A percentile compares a stretch with the other conserved stretches of the same genome.
Conservation (phyloP, 2,329 filamentous ascomycete genomes). For the Chaetothyriales sp. region DNA sequence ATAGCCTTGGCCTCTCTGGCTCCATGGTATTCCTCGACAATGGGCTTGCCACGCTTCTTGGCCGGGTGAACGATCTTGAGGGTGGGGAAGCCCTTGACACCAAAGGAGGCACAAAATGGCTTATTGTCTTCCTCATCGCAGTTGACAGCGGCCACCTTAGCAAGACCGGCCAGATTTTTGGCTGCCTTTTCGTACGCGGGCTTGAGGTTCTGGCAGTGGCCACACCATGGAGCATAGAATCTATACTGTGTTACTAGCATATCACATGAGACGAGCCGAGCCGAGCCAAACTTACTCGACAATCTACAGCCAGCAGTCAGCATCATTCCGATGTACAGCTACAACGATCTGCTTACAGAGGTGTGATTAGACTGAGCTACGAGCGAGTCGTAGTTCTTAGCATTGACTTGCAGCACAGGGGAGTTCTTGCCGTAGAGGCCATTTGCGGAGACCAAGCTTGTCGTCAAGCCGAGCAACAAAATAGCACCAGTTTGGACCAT, state of each 20-base stretch:
- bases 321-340: conserved; percentile 9
- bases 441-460: conserved; percentile 38
- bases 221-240: conserved; percentile 97
- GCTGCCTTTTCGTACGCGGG: conserved; percentile 91
- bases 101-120: conserved; percentile 66
- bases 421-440: conserved; percentile 75
- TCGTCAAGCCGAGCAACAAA: conserved; percentile 36
- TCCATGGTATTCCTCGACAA: conserved; percentile 83
- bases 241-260: conserved; percentile 31
- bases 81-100: conserved; percentile 86
- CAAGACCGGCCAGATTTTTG: conserved; percentile 73
- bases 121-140: conserved; percentile 94
- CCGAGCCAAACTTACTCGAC: conserved; percentile 25
- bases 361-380: conserved; percentile 85
- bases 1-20: conserved; percentile 71
- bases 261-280: conserved; percentile 23
- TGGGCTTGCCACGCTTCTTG: conserved; percentile 63
- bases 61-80: conserved; percentile 82
- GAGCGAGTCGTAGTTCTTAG: conserved; percentile 62
- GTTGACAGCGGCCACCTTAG: conserved; percentile 86
- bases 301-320: conserved; percentile 25
- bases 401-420: conserved; percentile 67
- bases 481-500: background rate
- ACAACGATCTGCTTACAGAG: conserved; percentile 45
- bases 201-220: conserved; percentile 91